Conservation (phyloP, 2,329 filamentous ascomycete genomes). For the Polytolypa hystricis region DNA sequence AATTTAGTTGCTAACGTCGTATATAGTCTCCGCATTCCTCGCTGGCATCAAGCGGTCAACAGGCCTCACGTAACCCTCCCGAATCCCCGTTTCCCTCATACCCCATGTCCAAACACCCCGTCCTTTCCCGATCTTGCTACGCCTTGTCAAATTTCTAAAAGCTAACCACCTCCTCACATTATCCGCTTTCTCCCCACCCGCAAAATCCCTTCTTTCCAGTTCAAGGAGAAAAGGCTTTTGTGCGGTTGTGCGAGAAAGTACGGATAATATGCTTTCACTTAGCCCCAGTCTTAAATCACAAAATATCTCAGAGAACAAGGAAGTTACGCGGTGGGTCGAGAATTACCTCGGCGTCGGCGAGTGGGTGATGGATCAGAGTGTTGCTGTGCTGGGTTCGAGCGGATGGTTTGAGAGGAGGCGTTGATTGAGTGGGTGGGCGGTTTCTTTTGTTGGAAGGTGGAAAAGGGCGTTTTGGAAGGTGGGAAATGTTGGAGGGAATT, state of each 20-base stretch:
- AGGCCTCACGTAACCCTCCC: constrained; percentile 71
- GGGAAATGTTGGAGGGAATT: no score
- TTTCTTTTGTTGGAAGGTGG: no score
- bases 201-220: neutral
- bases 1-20: constrained; percentile 3
- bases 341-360: constrained; percentile 91
- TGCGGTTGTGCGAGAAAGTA: constrained; percentile 19
- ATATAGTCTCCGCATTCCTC: constrained; percentile 80
- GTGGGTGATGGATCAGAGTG: constrained; percentile 96
- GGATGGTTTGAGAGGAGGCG: constrained; percentile 74
- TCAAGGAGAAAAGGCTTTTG: no score
- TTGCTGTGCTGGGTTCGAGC: constrained; percentile 79
- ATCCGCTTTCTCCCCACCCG: no score
- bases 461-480: no score
- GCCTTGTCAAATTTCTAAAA: neutral
- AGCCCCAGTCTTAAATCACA: constrained; percentile 75
- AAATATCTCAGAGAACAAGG: constrained; percentile 69
- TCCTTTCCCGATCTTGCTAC: constrained; percentile 4
- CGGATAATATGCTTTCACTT: constrained; percentile 13
- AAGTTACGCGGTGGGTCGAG: constrained; percentile 77
- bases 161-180: neutral
- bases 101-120: neutral
- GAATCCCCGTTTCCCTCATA: constrained; percentile 9
- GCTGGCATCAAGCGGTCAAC: constrained; percentile 96
- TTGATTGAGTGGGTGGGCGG: no score